Evolutionary conservation across 2,329 filamentous ascomycete genomes (phyloP), one percentile per base, ranked within the genome.

Genomic region (Alternaria burnsii): DNA sequence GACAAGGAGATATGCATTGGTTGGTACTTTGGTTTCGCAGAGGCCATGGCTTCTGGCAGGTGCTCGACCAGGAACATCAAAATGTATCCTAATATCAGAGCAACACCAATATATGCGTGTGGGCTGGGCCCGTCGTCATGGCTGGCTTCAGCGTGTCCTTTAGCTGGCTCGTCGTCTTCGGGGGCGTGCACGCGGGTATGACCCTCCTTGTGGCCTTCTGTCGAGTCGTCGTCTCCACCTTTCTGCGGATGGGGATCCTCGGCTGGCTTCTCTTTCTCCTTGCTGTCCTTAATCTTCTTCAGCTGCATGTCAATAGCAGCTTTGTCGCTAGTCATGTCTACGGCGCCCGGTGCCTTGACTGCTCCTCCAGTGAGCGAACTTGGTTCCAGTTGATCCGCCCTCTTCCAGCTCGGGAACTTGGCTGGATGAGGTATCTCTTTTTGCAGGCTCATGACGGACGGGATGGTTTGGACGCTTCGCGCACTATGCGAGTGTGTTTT

Each of bases 21-120:
- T 53, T 88, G 84, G 14, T 90, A 88, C 38, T 86, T 84, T 20
- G 86, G 82, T 70, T 89, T 88, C 38, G 91, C 81, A 41, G 73
- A 70, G 3, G 72, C 63, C 9, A 78, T 60, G 10, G 76, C 72
- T 67, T 77, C 58, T 53, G 76, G 71, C 20, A 78, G 62, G 57
- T 78, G 71, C 79, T 99, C 94, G 73, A 99, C 91, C 22, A 99
- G 86, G 75, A 97, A 98, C 95, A 99, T 99, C 66, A 97, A 86
- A 58, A 97, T 88, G 79, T 98, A 99, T 12, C 95, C 95, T 16
- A 92, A 82, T 56, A 97, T 88, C 52, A 99, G 83, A 2, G 94
- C 92, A 55, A 98, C 84, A 5, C 95, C 95, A 59, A 99, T 91
- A 80, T 92, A 95, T 84, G 77, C 93, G 86, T 82, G 88, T 2